Percentiles rank a stretch among this genome's conserved stretches.
phyloP scores from a whole-genome alignment of 1,284 basidiomycete species.

The Ustilago cynodontis region DNA sequence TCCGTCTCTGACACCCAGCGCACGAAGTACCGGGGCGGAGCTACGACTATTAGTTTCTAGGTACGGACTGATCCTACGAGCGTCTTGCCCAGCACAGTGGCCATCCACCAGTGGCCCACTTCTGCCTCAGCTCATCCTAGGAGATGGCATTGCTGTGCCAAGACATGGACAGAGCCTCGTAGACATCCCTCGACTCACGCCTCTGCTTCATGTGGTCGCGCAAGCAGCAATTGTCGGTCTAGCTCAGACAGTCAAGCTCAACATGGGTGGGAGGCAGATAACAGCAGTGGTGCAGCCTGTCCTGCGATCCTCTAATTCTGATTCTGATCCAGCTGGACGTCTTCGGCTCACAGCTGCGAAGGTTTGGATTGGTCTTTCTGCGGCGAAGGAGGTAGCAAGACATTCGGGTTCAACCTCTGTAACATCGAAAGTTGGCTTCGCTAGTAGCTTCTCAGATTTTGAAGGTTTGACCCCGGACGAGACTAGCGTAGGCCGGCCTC shows the following conservation, averaged over 20 bases:
- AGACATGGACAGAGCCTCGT: constrained; percentile 22
- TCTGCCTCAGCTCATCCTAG: constrained; percentile 1
- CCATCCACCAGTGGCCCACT: background rate
- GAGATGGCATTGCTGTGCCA: constrained; percentile 9
- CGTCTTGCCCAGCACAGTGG: background rate
- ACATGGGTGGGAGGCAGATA: background rate
- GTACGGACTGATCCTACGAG: constrained; percentile 24
- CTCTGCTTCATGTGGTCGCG: constrained; percentile 28
- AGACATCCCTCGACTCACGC: constrained; percentile 23
- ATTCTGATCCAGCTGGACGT: background rate
- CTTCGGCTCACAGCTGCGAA: constrained; percentile 12
- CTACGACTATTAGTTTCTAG: constrained; percentile 31
- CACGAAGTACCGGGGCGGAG: background rate
- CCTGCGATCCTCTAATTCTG: background rate
- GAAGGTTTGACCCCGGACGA: background rate
- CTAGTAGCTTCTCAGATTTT: background rate
- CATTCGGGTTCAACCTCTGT: background rate
- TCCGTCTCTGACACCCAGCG: background rate
- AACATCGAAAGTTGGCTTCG: background rate
- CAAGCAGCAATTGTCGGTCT: constrained; percentile 30
- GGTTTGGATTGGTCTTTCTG: constrained; percentile 28
- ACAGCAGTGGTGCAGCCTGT: constrained; percentile 30
- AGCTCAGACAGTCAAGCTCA: constrained; percentile 21
- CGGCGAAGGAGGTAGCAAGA: background rate
- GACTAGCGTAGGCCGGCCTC: background rate